Evolutionary conservation across 2,329 filamentous ascomycete genomes (phyloP).

Genomic region (Lecanicillium sp.): DNA sequence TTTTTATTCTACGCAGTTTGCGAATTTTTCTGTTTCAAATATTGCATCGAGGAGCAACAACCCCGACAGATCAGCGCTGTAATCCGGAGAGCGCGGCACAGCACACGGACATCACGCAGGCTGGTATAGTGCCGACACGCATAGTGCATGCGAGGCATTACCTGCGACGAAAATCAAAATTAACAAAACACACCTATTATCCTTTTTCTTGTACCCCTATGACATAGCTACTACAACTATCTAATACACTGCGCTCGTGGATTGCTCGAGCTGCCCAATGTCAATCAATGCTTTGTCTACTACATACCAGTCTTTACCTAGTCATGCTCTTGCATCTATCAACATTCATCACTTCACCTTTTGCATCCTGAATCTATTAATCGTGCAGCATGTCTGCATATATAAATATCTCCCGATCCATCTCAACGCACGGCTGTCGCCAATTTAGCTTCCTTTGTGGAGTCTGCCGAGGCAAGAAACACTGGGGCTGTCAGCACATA

Average conservation of each 20-base stretch:
- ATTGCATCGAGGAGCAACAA: neutral
- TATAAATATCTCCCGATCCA: neutral
- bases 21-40: neutral
- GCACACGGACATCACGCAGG: slow-evolving; percentile 1
- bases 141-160: slow-evolving; percentile 13
- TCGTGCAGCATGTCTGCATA: neutral
- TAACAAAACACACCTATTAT: neutral
- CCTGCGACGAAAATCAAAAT: slow-evolving; percentile 5
- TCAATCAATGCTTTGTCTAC: too few relatives aligned
- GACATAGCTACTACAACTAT: slow-evolving; percentile 9
- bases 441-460: neutral
- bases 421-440: neutral
- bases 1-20: neutral
- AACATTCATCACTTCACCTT: too few relatives aligned
- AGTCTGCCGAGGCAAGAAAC: neutral
- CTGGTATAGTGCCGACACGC: slow-evolving; percentile 5
- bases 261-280: neutral
- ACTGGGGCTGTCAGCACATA: neutral
- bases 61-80: too few relatives aligned
- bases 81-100: neutral
- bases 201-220: slow-evolving; percentile 8
- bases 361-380: too few relatives aligned
- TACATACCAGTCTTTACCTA: too few relatives aligned
- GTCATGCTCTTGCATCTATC: too few relatives aligned
- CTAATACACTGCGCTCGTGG: slow-evolving; percentile 8